Evolutionary conservation across 495 filamentous ascomycete species (phyloP), one percentile per base, ranked within the genome.

Genomic region (Hypoxylon subgilvum): DNA sequence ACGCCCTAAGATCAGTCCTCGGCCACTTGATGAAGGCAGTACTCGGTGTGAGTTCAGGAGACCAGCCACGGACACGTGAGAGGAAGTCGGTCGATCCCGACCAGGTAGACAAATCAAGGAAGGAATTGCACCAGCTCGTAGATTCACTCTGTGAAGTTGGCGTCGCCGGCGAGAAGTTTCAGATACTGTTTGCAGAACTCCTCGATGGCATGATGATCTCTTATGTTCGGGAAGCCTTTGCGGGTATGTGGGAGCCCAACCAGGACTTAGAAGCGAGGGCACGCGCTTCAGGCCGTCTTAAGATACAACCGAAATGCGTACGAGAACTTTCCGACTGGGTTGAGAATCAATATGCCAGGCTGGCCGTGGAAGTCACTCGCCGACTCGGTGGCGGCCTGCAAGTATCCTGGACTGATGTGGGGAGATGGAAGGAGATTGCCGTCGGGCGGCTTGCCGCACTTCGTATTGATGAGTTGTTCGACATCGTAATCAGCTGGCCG

Each of bases 401-500:
- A 16, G 78, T 88, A 47, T 75, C 78, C 36, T 76, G 83, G 68
- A 64, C 74, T 6, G 82, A 93, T 65, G 77, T 91, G 61, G 82
- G 86, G 70, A 86, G 84, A 64, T 96, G 90, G 85, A 90, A 90
- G 59, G 86, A 89, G 23, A 89, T 93, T 58, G 89, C 85, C 10
- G 75, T 93, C 51, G 84, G 86, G 4, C 82, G 89, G 18, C 78
- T 96, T n/a, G 92, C 91, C 3, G 81, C 83, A 32, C 80, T 94
- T 18, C 86, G 93, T 23, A 90, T 88, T 8, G 78, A 83, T 2
- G 90, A 96, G 66, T 76, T 98, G 4, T 98, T 97, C 60, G 88
- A 96, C 57, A 89, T 96, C 45, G 85, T 96, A 36, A 81, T 92
- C 28, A 83, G 86, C 17, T 97, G 94, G 94, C 89, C 91, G 21